These are phyloP conservation scores for Tripterygium wilfordii DNA, from an alignment of 177 flowering plant genomes.

Conservation along the genomic window DNA sequence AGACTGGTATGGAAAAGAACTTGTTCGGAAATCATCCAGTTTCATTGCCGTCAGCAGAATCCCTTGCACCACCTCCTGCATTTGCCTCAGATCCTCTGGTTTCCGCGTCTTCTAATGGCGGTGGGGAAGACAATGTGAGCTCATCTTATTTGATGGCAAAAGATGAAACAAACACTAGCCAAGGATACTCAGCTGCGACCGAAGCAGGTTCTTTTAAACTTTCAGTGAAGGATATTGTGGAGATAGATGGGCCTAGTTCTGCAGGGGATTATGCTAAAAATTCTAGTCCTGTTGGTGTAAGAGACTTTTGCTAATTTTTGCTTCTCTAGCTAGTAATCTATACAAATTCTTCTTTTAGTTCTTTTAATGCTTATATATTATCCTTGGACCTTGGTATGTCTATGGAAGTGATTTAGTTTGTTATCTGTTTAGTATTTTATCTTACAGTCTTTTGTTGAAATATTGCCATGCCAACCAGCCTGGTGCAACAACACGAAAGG, in stretches of 20 bases:
- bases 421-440: background rate
- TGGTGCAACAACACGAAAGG: slow-evolving; percentile 81
- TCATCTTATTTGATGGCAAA: slow-evolving; percentile 20
- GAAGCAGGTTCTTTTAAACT: slow-evolving; percentile 32
- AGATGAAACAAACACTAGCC: slow-evolving; percentile 24
- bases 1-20: slow-evolving; percentile 89
- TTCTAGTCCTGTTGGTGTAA: slow-evolving; percentile 75
- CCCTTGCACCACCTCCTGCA: slow-evolving; percentile 81
- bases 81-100: slow-evolving; percentile 81
- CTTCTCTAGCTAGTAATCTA: background rate
- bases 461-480: slow-evolving; percentile 42
- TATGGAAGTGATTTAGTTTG: too few relatives aligned
- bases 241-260: slow-evolving; percentile 61
- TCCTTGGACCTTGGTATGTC: too few relatives aligned
- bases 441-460: background rate
- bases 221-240: slow-evolving; percentile 55
- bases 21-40: slow-evolving; percentile 85
- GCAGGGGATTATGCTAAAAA: slow-evolving; percentile 46
- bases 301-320: slow-evolving; percentile 13
- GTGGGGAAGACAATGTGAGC: slow-evolving; percentile 21
- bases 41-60: slow-evolving; percentile 39
- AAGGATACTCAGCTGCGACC: slow-evolving; percentile 26
- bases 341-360: too few relatives aligned
- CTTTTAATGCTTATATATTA: too few relatives aligned
- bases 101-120: slow-evolving; percentile 29